These are phyloP conservation scores for Hypoxylon sp. DNA, from an alignment of 2,329 filamentous ascomycete genomes.

Conservation along the genomic window DNA sequence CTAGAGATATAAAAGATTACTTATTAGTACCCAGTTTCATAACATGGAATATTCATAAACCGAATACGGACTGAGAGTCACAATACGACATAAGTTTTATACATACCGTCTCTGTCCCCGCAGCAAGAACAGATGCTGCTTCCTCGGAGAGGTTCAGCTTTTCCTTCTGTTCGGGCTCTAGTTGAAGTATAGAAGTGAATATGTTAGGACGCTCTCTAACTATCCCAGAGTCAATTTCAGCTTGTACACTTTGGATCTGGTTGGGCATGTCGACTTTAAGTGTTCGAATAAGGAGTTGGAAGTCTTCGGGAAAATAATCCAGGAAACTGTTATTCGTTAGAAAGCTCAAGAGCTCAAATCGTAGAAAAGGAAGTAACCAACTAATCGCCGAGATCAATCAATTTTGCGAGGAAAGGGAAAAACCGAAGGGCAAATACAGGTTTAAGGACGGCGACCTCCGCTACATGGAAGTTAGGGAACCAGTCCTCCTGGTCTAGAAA, in stretches of 20 bases:
- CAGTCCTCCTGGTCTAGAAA: constrained; percentile 55
- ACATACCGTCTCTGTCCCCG: constrained; percentile 52
- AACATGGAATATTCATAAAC: neutral
- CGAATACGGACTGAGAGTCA: neutral
- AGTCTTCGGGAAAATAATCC: constrained; percentile 44
- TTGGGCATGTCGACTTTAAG: constrained; percentile 41
- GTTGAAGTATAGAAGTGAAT: constrained; percentile 45
- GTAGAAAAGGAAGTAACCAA: constrained; percentile 8
- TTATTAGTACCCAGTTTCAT: neutral
- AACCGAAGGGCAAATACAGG: constrained; percentile 48
- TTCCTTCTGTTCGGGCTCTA: constrained; percentile 37
- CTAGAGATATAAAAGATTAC: neutral
- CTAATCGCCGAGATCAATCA: constrained; percentile 28
- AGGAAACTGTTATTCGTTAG: constrained; percentile 38
- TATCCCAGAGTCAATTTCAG: constrained; percentile 35
- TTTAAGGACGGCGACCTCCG: constrained; percentile 43
- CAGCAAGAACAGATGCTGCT: constrained; percentile 48
- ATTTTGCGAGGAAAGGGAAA: constrained; percentile 46
- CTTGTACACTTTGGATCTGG: constrained; percentile 28
- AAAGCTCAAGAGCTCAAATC: neutral
- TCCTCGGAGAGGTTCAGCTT: constrained; percentile 41
- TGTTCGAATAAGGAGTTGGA: constrained; percentile 42
- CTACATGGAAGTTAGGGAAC: constrained; percentile 55
- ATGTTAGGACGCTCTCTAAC: constrained; percentile 41
- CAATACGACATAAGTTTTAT: neutral